These are phyloP conservation scores for Penicillium cataractarum DNA, from an alignment of 495 filamentous ascomycete species.

Conservation along the genomic window DNA sequence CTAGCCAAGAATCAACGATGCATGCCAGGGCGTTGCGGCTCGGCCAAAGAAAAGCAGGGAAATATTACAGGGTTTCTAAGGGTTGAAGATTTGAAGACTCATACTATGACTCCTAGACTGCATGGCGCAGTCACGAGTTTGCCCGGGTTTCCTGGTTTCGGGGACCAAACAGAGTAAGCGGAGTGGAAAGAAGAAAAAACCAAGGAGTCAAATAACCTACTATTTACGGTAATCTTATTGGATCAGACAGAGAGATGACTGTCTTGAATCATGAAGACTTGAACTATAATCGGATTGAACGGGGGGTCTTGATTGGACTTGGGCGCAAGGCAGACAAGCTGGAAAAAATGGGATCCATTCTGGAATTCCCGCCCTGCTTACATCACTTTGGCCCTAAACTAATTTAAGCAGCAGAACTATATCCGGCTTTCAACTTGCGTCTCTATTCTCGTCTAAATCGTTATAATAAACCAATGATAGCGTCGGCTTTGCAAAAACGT, in stretches of 20 bases:
- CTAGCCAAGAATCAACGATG: neutral
- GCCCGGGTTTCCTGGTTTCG: neutral
- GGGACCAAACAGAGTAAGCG: constrained; percentile 4
- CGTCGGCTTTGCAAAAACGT: neutral
- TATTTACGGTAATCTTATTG: neutral
- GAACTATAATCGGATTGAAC: neutral
- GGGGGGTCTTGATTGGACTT: neutral
- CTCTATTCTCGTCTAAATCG: constrained; percentile 12
- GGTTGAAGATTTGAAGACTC: constrained; percentile 8
- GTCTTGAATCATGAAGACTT: neutral
- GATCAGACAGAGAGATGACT: neutral
- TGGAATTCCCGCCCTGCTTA: constrained; percentile 19
- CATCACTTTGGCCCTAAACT: constrained; percentile 19
- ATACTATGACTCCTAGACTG: constrained; percentile 12
- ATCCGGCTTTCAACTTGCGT: constrained; percentile 1
- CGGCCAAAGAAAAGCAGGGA: constrained; percentile 5
- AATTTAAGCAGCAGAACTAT: constrained; percentile 22
- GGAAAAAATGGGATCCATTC: neutral
- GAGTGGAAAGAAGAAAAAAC: neutral
- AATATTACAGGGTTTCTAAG: constrained; percentile 7
- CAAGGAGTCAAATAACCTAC: neutral
- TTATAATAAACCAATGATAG: constrained; percentile 5
- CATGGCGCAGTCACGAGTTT: constrained; percentile 14
- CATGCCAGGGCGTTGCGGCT: constrained; percentile 18
- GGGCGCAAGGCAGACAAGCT: constrained; percentile 20